A percentile compares a stretch with the other conserved stretches of the same genome.
phyloP scores from a whole-genome alignment of 73 alveolate genomes.

The Stentor coeruleus region DNA sequence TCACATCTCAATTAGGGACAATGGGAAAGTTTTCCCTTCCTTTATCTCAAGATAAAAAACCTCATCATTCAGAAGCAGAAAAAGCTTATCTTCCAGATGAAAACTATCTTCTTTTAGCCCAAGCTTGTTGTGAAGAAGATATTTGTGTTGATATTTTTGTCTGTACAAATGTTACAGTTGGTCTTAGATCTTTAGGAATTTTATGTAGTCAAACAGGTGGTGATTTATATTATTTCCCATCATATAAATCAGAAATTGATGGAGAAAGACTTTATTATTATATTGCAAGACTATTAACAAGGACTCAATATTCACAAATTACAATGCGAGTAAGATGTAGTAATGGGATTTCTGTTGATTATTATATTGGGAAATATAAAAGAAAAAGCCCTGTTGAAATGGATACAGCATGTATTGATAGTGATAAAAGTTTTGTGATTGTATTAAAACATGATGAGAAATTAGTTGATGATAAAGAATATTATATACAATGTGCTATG shows the following conservation, averaged over 20 bases:
- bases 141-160: slow-evolving; percentile 15
- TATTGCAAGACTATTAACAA: slow-evolving; percentile 40
- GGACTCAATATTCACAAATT: slow-evolving; percentile 43
- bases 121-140: not conserved
- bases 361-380: slow-evolving; percentile 44
- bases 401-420: slow-evolving; percentile 48
- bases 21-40: not conserved
- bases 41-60: not conserved
- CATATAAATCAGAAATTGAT: not conserved
- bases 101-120: not conserved
- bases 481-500: slow-evolving; percentile 50
- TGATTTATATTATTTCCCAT: slow-evolving; percentile 11
- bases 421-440: slow-evolving; percentile 57
- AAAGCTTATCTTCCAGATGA: slow-evolving; percentile 1
- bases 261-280: slow-evolving; percentile 20
- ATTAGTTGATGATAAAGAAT: slow-evolving; percentile 30
- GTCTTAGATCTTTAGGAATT: not conserved
- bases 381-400: slow-evolving; percentile 38
- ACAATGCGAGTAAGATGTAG: slow-evolving; percentile 44
- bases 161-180: not conserved
- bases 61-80: not conserved
- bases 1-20: not conserved
- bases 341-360: slow-evolving; percentile 46
- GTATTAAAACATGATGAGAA: slow-evolving; percentile 37
- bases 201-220: slow-evolving; percentile 24